A percentile compares a stretch with the other conserved stretches of the same genome.
Evolutionary conservation across 768 basidiomycete species (phyloP).

Genomic region (Mycena sanguinolenta): DNA sequence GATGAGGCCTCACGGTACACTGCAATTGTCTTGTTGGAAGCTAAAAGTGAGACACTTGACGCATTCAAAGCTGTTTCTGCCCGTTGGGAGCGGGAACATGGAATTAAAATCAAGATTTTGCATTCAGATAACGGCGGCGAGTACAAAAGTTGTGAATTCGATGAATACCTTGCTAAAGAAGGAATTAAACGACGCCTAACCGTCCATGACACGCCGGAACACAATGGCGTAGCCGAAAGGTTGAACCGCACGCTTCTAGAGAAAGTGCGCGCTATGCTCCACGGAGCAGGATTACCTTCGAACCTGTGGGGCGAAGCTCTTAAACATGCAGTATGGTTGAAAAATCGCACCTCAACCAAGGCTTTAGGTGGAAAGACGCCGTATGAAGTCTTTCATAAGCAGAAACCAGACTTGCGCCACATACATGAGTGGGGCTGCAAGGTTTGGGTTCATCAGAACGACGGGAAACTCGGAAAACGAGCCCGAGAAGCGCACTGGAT

Average conservation of each 20-base stretch:
- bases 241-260: constrained; percentile 48
- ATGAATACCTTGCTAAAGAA: constrained; percentile 31
- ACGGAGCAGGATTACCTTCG: constrained; percentile 41
- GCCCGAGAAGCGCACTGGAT: constrained; percentile 47
- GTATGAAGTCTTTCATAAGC: constrained; percentile 35
- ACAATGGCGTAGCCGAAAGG: constrained; percentile 56
- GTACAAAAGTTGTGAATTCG: constrained; percentile 42
- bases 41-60: too few species aligned
- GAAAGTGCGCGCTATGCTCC: constrained; percentile 46
- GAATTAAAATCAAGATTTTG: constrained; percentile 43
- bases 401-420: constrained; percentile 39
- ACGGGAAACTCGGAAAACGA: constrained; percentile 44
- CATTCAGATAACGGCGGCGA: constrained; percentile 48
- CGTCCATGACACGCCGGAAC: constrained; percentile 45
- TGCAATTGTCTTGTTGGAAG: constrained; percentile 37
- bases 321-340: constrained; percentile 41
- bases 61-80: constrained; percentile 37
- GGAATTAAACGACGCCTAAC: constrained; percentile 40
- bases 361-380: constrained; percentile 37
- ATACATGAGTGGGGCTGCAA: constrained; percentile 24
- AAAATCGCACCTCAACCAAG: constrained; percentile 42
- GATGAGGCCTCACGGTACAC: constrained; percentile 47
- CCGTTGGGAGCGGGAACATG: constrained; percentile 41
- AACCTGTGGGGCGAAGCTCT: constrained; percentile 51
- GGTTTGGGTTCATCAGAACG: constrained; percentile 36